A percentile compares a stretch with the other conserved stretches of the same genome.
phyloP scores from a whole-genome alignment of 305 asterid species.

The Solanum hybrid region DNA sequence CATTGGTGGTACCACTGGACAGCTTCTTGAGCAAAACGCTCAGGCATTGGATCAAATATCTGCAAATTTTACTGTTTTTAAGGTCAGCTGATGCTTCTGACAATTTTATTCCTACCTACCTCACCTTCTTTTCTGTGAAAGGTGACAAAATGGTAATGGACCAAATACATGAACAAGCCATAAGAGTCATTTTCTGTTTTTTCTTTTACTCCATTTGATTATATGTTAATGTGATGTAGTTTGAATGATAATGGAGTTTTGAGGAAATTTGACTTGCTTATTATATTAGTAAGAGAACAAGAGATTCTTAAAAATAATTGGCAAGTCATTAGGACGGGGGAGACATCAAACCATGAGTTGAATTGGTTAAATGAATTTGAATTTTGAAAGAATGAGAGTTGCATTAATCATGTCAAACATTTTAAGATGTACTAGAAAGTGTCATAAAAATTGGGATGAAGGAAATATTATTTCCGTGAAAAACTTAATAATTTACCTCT shows the following conservation, averaged over 20 bases:
- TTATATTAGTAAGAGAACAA: neutral
- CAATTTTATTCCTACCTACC: neutral
- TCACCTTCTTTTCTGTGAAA: neutral
- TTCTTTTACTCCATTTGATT: neutral
- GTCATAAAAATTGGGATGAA: neutral
- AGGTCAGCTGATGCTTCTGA: slow-evolving; percentile 37
- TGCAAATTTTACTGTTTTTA: slow-evolving; percentile 67
- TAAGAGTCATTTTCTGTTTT: neutral
- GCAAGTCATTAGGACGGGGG: neutral
- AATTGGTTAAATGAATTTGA: neutral
- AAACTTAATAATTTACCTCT: neutral
- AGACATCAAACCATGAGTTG: neutral
- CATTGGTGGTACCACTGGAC: slow-evolving; percentile 84
- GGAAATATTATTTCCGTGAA: neutral
- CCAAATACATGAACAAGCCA: neutral
- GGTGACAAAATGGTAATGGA: neutral
- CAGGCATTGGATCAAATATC: slow-evolving; percentile 90
- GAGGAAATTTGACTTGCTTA: neutral
- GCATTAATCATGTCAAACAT: neutral
- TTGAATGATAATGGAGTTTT: neutral
- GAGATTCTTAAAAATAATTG: neutral
- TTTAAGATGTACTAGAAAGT: neutral
- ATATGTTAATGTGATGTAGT: neutral
- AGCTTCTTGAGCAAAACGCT: slow-evolving; percentile 87
- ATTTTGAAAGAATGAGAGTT: neutral